phyloP scores from a whole-genome alignment of 2,329 filamentous ascomycete genomes.

The Cladosporium halotolerans region DNA sequence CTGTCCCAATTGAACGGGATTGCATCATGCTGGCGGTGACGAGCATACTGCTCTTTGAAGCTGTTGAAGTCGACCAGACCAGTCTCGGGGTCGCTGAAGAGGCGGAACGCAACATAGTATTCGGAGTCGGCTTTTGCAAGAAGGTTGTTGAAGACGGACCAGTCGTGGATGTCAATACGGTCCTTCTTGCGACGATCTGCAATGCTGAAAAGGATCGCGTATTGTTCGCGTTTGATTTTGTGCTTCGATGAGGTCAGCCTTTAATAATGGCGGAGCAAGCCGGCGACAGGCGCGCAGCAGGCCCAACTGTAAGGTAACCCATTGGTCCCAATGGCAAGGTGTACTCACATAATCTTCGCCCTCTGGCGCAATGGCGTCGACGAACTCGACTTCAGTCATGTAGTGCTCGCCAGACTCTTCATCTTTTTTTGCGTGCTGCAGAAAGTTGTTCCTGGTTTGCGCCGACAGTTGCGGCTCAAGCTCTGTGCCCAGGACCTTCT shows the following conservation, averaged over 20 bases:
- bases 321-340: neutral
- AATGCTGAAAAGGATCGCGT: constrained; percentile 84
- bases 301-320: neutral
- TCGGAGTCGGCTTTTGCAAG: constrained; percentile 92
- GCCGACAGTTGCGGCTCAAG: constrained; percentile 59
- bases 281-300: neutral
- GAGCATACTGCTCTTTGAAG: constrained; percentile 77
- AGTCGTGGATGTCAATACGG: constrained; percentile 73
- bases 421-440: constrained; percentile 69
- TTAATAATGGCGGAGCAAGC: neutral
- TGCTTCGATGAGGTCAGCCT: constrained; percentile 53
- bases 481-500: constrained; percentile 56
- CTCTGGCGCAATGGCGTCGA: constrained; percentile 79
- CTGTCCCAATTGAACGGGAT: constrained; percentile 97
- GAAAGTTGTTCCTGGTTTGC: constrained; percentile 70
- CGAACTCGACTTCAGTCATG: constrained; percentile 81
- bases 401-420: constrained; percentile 67
- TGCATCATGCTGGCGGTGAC: constrained; percentile 76
- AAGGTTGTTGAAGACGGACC: constrained; percentile 89
- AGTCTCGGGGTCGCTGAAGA: constrained; percentile 81
- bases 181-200: constrained; percentile 74
- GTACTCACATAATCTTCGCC: constrained; percentile 75
- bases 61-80: constrained; percentile 85
- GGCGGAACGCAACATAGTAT: constrained; percentile 95
- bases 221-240: constrained; percentile 96